A percentile compares a stretch with the other conserved stretches of the same genome.
phyloP scores from a whole-genome alignment of 495 filamentous ascomycete genomes.

The Lophium mytilinum region DNA sequence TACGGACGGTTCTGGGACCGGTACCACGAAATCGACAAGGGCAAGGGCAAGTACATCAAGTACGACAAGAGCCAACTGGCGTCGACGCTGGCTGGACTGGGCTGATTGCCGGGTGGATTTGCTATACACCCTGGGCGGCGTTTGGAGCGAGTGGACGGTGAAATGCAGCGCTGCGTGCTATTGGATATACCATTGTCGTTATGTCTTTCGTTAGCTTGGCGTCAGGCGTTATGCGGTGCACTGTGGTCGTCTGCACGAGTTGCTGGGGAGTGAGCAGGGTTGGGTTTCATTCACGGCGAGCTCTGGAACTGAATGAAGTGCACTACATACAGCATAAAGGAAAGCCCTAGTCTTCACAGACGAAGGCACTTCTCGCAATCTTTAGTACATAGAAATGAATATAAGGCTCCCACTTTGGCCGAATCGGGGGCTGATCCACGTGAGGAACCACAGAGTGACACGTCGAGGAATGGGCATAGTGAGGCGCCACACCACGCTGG shows the following conservation, averaged over 20 bases:
- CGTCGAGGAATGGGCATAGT: not conserved
- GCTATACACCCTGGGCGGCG: not conserved
- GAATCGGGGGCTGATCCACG: not conserved
- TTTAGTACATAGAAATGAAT: too few species aligned
- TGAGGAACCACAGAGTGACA: not conserved
- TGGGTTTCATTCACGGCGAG: too few species aligned
- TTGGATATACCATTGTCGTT: not conserved
- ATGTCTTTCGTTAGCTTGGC: not conserved
- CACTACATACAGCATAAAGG: too few species aligned
- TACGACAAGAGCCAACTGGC: constrained; percentile 65
- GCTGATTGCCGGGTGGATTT: not conserved
- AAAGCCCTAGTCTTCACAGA: too few species aligned
- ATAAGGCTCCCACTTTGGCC: too few species aligned
- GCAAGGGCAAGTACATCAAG: constrained; percentile 93
- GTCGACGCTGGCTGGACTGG: constrained; percentile 29
- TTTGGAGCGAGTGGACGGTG: constrained; percentile 8
- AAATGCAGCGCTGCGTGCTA: not conserved
- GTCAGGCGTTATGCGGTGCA: not conserved
- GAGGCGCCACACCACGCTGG: too few species aligned
- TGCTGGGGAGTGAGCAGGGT: too few species aligned
- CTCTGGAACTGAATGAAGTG: too few species aligned
- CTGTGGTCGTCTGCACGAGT: not conserved
- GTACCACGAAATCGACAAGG: constrained; percentile 96
- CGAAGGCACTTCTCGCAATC: too few species aligned
- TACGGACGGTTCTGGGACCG: constrained; percentile 95